Evolutionary conservation across 2,329 filamentous ascomycete genomes (phyloP).

Genomic region (Neonectria ditissima): DNA sequence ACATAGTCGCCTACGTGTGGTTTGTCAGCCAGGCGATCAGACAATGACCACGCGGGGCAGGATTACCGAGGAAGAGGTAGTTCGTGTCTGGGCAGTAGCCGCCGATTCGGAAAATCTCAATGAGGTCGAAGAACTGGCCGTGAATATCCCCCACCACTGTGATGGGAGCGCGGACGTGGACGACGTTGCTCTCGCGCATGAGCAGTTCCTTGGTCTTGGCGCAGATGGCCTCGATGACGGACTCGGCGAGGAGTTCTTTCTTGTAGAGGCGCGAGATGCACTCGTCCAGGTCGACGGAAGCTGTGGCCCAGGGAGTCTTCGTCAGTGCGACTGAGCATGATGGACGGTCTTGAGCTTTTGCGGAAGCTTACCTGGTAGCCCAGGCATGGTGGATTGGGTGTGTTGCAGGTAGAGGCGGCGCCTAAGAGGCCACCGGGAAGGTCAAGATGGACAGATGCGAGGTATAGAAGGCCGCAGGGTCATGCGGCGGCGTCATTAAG

Average conservation of each 20-base stretch:
- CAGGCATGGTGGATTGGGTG: slow-evolving; percentile 61
- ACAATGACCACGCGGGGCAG: not conserved
- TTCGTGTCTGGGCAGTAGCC: slow-evolving; percentile 98
- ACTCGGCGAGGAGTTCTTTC: slow-evolving; percentile 96
- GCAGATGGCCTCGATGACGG: slow-evolving; percentile 98
- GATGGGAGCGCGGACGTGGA: slow-evolving; percentile 94
- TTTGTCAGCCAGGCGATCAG: slow-evolving; percentile 26
- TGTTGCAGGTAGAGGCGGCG: slow-evolving; percentile 13
- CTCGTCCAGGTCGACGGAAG: slow-evolving; percentile 97
- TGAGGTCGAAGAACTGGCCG: slow-evolving; percentile 98
- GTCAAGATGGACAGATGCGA: slow-evolving; percentile 26
- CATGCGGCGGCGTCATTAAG: slow-evolving; percentile 59
- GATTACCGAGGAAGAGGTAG: slow-evolving; percentile 91
- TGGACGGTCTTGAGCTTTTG: not conserved
- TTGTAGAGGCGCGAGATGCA: slow-evolving; percentile 97
- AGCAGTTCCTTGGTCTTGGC: slow-evolving; percentile 98
- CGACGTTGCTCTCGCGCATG: slow-evolving; percentile 99
- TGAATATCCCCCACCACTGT: slow-evolving; percentile 99
- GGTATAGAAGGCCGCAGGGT: slow-evolving; percentile 27
- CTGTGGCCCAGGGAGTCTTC: slow-evolving; percentile 58
- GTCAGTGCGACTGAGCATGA: slow-evolving; percentile 31
- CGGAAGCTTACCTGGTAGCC: slow-evolving; percentile 63
- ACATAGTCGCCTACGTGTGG: slow-evolving; percentile 85
- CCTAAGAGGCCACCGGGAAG: slow-evolving; percentile 10
- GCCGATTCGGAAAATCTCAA: slow-evolving; percentile 99